Evolutionary conservation across 2,329 filamentous ascomycete species (phyloP), one percentile per base, ranked within the genome.

Genomic region (Emmonsiellopsis sp.): DNA sequence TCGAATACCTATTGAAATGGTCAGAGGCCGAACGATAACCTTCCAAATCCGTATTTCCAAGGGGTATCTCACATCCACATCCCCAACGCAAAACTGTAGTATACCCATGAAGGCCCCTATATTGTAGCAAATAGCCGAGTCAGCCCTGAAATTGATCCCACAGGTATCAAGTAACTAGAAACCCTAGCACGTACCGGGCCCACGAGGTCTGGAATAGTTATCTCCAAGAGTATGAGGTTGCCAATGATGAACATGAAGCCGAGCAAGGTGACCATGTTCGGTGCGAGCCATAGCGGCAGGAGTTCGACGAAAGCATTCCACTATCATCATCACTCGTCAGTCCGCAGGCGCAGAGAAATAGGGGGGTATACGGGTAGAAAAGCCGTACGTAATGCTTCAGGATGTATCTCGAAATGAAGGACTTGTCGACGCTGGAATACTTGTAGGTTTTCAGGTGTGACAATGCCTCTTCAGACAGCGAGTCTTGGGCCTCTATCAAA

Each of bases 271-370:
- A 98, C 92, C 84, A 96, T 93, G 68, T 98, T 98, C 35, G 93
- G 93, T 31, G 93, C 93, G 52, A 98, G 81, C 91, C 92, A 98
- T 82, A 96, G 75, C 59, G 93, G 93, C 64, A 98, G 75, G 42
- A 96, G 74, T 68, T 95, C 84, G 63, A 97, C 93, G 63, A 91
- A 91, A 60, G 84, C 89, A 81, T 96, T 97, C 93, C 93, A 98
- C 92, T 97, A 71, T 31, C 15, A 26, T 13, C 35, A 37, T n/a
- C 46, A 40, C 50, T 45, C 35, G 48, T 54, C 35, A 60, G 40
- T 49, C 44, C 26, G 40, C 20, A 16, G 52, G 43, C 51, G 55
- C 31, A 41, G 20, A 46, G 55, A n/a, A 45, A 49, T 52, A 43
- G 44, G 38, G 35, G n/a, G 42, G 47, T 55, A 35, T 42, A 53